phyloP scores from a whole-genome alignment of 495 filamentous ascomycete genomes.

The Xylaria telfairii region DNA sequence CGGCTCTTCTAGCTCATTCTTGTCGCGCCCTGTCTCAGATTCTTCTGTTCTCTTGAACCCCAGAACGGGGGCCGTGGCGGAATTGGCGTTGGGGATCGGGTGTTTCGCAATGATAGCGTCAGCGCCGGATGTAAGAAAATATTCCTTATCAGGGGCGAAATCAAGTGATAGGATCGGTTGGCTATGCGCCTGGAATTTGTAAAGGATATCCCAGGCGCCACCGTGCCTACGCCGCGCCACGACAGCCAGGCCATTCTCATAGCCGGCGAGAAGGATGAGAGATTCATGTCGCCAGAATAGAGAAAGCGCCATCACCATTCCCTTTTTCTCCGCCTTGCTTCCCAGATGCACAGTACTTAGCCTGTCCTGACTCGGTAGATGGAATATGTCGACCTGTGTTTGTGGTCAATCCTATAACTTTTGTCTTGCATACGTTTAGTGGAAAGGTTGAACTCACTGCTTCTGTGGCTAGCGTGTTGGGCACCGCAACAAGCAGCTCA shows the following conservation, averaged over 20 bases:
- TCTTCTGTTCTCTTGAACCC: background rate
- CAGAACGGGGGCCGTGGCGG: conserved; percentile 21
- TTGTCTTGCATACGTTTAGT: background rate
- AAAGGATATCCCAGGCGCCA: conserved; percentile 65
- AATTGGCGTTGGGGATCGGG: conserved; percentile 52
- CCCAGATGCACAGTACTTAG: conserved; percentile 67
- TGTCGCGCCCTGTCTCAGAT: conserved; percentile 1
- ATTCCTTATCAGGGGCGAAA: conserved; percentile 60
- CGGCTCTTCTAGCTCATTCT: background rate
- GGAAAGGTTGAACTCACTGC: conserved; percentile 54
- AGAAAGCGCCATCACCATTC: conserved; percentile 90
- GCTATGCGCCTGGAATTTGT: conserved; percentile 70
- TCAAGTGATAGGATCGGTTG: conserved; percentile 88
- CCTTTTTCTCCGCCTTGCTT: conserved; percentile 63
- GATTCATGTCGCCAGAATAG: conserved; percentile 56
- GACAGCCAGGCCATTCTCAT: conserved; percentile 81
- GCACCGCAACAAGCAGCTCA: conserved; percentile 71
- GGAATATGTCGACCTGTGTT: conserved; percentile 79
- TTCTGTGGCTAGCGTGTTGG: conserved; percentile 77
- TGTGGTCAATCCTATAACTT: conserved; percentile 13
- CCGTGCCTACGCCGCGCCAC: conserved; percentile 50
- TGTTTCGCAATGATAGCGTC: conserved; percentile 63
- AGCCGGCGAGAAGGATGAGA: conserved; percentile 71
- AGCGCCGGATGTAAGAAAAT: conserved; percentile 83
- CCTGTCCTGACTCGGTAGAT: conserved; percentile 75